A percentile compares a stretch with the other conserved stretches of the same genome.
Evolutionary conservation across 108 stramenopile species (phyloP).

Genomic region (Asterionellopsis glacialis): DNA sequence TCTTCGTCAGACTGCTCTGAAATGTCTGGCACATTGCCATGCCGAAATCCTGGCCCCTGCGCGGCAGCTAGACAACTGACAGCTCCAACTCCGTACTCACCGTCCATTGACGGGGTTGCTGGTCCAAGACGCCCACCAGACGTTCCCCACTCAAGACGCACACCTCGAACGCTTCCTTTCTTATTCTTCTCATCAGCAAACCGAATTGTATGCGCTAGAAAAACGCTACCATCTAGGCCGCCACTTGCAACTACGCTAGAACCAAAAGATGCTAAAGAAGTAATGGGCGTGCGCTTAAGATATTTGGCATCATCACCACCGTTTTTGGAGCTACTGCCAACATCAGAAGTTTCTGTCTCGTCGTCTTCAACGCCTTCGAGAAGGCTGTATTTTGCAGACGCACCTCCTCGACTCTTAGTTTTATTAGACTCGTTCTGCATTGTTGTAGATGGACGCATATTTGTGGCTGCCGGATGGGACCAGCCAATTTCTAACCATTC

Average conservation of each 20-base stretch:
- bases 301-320: conserved; percentile 13
- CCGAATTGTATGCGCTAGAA: conserved; percentile 70
- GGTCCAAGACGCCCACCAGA: conserved; percentile 41
- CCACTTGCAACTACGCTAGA: conserved; percentile 68
- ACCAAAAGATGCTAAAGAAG: conserved; percentile 75
- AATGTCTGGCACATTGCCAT: conserved; percentile 17
- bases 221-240: conserved; percentile 81
- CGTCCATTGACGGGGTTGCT: conserved; percentile 25
- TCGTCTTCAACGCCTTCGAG: background rate
- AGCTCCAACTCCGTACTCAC: conserved; percentile 71
- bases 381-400: background rate
- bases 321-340: background rate
- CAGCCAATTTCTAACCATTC: conserved; percentile 62
- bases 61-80: conserved; percentile 73
- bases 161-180: conserved; percentile 14
- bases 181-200: conserved; percentile 22
- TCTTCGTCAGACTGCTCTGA: conserved; percentile 28
- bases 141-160: conserved; percentile 75
- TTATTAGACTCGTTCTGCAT: background rate
- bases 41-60: conserved; percentile 36
- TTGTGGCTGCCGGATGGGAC: conserved; percentile 54
- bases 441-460: background rate
- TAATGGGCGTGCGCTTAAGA: conserved; percentile 65
- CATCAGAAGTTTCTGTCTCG: background rate
- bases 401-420: background rate